phyloP scores from a whole-genome alignment of 805 yeast genomes.

The Kregervanrija fluxuum region DNA sequence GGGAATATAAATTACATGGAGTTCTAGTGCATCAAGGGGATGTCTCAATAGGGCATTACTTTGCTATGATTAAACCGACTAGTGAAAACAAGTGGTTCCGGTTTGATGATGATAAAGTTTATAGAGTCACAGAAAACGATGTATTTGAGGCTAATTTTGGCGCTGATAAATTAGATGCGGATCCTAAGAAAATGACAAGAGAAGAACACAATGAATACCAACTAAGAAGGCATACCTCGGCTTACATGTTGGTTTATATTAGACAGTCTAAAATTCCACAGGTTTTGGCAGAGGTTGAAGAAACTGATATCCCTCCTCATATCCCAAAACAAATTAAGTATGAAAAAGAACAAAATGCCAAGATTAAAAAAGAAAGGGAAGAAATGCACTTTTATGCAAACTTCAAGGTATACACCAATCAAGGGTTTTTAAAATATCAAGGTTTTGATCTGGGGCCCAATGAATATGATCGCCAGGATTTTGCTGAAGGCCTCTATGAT shows the following conservation, averaged over 20 bases:
- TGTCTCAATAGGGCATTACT: constrained; percentile 92
- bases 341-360: constrained; percentile 53
- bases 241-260: constrained; percentile 93
- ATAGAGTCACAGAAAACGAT: constrained; percentile 75
- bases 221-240: constrained; percentile 80
- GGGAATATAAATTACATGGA: constrained; percentile 83
- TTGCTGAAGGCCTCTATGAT: constrained; percentile 42
- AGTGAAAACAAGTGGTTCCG: constrained; percentile 70
- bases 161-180: constrained; percentile 49
- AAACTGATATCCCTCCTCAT: constrained; percentile 57
- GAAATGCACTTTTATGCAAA: constrained; percentile 63
- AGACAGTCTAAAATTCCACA: constrained; percentile 51
- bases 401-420: constrained; percentile 47
- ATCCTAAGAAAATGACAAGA: constrained; percentile 45
- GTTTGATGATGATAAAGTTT: constrained; percentile 93
- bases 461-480: constrained; percentile 35
- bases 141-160: constrained; percentile 94
- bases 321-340: constrained; percentile 56
- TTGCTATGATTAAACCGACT: constrained; percentile 84
- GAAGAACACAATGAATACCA: constrained; percentile 56
- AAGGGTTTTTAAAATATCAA: constrained; percentile 49
- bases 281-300: constrained; percentile 51
- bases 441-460: constrained; percentile 79
- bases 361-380: constrained; percentile 50
- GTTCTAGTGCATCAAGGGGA: constrained; percentile 96